These are phyloP conservation scores for Paraphaeosphaeria minitans DNA, from an alignment of 2,329 filamentous ascomycete genomes.

Conservation along the genomic window DNA sequence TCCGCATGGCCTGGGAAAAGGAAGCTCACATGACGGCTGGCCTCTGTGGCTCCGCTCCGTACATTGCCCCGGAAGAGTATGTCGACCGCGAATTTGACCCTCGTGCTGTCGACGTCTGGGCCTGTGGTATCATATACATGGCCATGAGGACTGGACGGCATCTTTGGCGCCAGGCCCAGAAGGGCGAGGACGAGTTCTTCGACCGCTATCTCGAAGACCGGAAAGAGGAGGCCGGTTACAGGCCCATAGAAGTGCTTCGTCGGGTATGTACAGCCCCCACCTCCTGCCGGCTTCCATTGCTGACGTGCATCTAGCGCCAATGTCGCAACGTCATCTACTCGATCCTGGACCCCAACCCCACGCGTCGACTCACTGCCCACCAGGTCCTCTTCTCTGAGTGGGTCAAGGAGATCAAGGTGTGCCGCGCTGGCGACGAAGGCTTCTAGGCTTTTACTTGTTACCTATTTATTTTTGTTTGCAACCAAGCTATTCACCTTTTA, in stretches of 20 bases:
- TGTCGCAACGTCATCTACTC: conserved; percentile 99
- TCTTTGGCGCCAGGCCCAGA: conserved; percentile 95
- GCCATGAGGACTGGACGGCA: conserved; percentile 97
- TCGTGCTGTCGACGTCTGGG: conserved; percentile 97
- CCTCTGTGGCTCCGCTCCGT: conserved; percentile 93
- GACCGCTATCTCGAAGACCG: conserved; percentile 91
- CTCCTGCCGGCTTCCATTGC: no score
- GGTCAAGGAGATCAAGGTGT: conserved; percentile 96
- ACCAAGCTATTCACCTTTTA: conserved; percentile 41
- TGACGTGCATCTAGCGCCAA: conserved; percentile 68
- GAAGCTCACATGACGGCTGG: conserved; percentile 98
- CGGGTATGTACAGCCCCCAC: conserved; percentile 67
- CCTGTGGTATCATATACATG: conserved; percentile 99
- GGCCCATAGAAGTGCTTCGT: conserved; percentile 92
- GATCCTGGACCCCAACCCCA: conserved; percentile 92
- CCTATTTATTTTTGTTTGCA: conserved; percentile 31
- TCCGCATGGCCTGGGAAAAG: conserved; percentile 99
- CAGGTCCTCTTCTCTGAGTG: conserved; percentile 98
- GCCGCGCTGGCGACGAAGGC: conserved; percentile 94
- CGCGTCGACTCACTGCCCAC: conserved; percentile 88
- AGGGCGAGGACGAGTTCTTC: conserved; percentile 97
- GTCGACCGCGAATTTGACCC: conserved; percentile 95
- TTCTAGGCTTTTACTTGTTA: conserved; percentile 58
- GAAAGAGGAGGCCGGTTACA: conserved; percentile 93
- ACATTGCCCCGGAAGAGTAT: conserved; percentile 97